These are phyloP conservation scores for Leccinum fallax DNA, from an alignment of 1,284 basidiomycete species.

Conservation along the genomic window DNA sequence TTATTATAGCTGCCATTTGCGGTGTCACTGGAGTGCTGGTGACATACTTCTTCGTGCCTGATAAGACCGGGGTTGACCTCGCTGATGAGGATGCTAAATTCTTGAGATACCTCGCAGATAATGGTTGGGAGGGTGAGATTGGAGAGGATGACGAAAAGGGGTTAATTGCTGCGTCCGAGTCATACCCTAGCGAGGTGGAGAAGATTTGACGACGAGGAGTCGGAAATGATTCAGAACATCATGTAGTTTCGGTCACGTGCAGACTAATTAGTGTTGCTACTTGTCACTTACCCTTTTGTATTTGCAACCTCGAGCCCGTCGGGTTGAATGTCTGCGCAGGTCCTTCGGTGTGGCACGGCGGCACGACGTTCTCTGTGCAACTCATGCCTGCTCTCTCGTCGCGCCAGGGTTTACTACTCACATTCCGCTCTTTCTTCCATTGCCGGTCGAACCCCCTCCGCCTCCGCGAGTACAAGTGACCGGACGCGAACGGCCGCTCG, in stretches of 20 bases:
- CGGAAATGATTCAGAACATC: too few species aligned
- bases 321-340: slow-evolving; percentile 34
- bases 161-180: slow-evolving; percentile 25
- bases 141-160: slow-evolving; percentile 56
- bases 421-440: slow-evolving; percentile 25
- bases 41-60: slow-evolving; percentile 70
- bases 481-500: slow-evolving; percentile 5
- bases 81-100: slow-evolving; percentile 68
- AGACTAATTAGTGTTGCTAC: not conserved
- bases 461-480: slow-evolving; percentile 4
- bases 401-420: slow-evolving; percentile 32
- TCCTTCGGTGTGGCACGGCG: slow-evolving; percentile 30
- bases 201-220: slow-evolving; percentile 5
- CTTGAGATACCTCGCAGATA: slow-evolving; percentile 57
- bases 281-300: not conserved
- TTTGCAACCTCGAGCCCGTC: not conserved
- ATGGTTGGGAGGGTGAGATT: slow-evolving; percentile 69
- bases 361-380: slow-evolving; percentile 28
- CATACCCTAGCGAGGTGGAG: slow-evolving; percentile 13
- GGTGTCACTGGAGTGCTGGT: slow-evolving; percentile 63
- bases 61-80: slow-evolving; percentile 71
- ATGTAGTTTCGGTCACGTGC: slow-evolving; percentile 24
- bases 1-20: slow-evolving; percentile 72
- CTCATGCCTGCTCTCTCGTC: slow-evolving; percentile 19
- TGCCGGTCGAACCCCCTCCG: slow-evolving; percentile 5